These are phyloP conservation scores for Phanerochaete sordida DNA, from an alignment of 768 basidiomycete genomes.

Conservation along the genomic window DNA sequence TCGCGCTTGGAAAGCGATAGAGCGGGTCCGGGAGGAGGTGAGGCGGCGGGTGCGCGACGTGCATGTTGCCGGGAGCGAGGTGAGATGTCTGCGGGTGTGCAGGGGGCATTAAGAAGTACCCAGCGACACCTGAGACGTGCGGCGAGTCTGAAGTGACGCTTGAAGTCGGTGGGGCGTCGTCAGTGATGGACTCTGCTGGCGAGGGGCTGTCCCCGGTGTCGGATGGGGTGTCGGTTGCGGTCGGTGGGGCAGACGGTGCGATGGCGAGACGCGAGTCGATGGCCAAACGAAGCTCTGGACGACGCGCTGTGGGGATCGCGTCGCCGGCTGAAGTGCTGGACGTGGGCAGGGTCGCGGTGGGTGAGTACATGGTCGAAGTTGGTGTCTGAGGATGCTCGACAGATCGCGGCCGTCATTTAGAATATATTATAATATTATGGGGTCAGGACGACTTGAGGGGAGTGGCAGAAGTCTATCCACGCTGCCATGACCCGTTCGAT, in stretches of 20 bases:
- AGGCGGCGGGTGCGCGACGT: background rate
- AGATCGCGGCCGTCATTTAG: background rate
- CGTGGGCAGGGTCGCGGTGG: background rate
- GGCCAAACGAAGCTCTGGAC: conserved; percentile 4
- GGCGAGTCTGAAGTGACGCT: background rate
- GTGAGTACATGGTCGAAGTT: background rate
- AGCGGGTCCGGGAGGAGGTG: background rate
- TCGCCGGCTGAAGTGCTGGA: background rate
- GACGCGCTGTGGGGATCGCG: background rate
- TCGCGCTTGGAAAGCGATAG: background rate
- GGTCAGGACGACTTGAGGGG: no score
- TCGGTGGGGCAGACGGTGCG: background rate
- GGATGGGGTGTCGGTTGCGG: background rate
- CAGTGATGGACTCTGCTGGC: background rate
- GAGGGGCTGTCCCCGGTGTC: background rate
- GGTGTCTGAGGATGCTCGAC: background rate
- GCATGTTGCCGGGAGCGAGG: background rate
- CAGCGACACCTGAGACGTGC: background rate
- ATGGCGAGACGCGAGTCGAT: background rate
- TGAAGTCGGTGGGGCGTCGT: background rate
- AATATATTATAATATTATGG: no score
- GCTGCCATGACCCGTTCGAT: background rate
- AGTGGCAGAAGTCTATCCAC: no score
- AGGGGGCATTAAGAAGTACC: background rate
- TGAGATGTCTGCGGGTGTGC: background rate